These are phyloP conservation scores for Saitozyma sp. DNA, from an alignment of 768 basidiomycete species.

Conservation along the genomic window DNA sequence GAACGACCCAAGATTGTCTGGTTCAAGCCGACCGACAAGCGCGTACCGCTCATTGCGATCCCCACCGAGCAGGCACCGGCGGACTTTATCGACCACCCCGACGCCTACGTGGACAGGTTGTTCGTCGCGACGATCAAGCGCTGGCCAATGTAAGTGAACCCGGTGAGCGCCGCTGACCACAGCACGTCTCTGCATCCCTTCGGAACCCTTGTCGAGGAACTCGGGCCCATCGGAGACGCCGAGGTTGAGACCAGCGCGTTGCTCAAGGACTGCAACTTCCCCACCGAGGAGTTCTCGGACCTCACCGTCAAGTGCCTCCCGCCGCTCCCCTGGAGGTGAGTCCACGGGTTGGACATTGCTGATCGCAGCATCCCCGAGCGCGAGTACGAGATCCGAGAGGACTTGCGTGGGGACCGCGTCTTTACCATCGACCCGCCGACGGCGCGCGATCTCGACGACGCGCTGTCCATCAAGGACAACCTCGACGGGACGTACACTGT, in stretches of 20 bases:
- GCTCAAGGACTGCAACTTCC: constrained; percentile 98
- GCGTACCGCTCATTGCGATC: constrained; percentile 96
- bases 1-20: constrained; percentile 97
- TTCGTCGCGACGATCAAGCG: constrained; percentile 99
- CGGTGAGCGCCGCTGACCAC: constrained; percentile 55
- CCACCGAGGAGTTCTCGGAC: constrained; percentile 93
- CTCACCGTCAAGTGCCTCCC: constrained; percentile 93
- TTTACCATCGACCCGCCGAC: constrained; percentile 91
- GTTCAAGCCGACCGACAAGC: constrained; percentile 99
- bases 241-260: constrained; percentile 97
- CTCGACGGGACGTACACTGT: constrained; percentile 92
- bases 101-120: constrained; percentile 81
- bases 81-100: constrained; percentile 93
- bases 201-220: constrained; percentile 94
- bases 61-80: constrained; percentile 95
- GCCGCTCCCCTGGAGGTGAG: constrained; percentile 78
- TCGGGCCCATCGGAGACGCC: constrained; percentile 96
- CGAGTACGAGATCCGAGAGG: constrained; percentile 82
- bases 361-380: constrained; percentile 72
- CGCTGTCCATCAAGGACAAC: constrained; percentile 80
- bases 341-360: constrained; percentile 22
- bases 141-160: constrained; percentile 61
- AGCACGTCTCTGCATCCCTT: constrained; percentile 94
- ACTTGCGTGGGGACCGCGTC: constrained; percentile 76
- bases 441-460: constrained; percentile 93